Conservation (phyloP, 192 early-diverging fungal species). For the Linnemannia elongata region DNA sequence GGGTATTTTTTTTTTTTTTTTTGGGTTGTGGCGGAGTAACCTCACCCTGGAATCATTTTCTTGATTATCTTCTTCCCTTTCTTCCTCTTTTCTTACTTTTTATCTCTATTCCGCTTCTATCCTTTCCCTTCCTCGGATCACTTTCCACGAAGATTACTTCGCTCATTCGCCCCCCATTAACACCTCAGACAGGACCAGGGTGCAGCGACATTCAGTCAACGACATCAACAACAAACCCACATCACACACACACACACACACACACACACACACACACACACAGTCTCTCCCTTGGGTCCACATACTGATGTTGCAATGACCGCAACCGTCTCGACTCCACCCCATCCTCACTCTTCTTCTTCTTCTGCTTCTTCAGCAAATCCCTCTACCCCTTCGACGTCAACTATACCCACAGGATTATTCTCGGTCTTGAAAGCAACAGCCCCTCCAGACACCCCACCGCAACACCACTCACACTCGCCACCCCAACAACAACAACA, state of each 20-base stretch:
- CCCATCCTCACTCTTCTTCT: neutral
- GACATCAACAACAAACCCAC: neutral
- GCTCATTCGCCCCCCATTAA: neutral
- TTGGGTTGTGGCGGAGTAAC: neutral
- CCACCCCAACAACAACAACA: neutral
- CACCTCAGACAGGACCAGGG: neutral
- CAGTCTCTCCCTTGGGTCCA: neutral
- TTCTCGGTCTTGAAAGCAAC: neutral
- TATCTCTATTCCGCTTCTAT: neutral
- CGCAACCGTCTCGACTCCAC: neutral
- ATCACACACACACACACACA: neutral
- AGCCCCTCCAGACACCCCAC: neutral
- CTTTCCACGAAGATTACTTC: neutral
- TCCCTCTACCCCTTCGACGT: neutral
- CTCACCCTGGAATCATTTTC: neutral
- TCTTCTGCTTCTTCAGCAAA: neutral
- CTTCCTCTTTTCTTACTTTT: neutral
- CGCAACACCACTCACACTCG: neutral
- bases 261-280: neutral
- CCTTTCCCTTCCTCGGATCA: neutral
- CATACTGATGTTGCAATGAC: conserved; percentile 2
- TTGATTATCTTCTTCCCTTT: too few relatives aligned
- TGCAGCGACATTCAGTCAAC: neutral
- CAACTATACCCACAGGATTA: conserved; percentile 1
- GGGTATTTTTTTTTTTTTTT: neutral